Evolutionary conservation across 2,329 filamentous ascomycete species (phyloP).

Genomic region (Cercospora citrullina): DNA sequence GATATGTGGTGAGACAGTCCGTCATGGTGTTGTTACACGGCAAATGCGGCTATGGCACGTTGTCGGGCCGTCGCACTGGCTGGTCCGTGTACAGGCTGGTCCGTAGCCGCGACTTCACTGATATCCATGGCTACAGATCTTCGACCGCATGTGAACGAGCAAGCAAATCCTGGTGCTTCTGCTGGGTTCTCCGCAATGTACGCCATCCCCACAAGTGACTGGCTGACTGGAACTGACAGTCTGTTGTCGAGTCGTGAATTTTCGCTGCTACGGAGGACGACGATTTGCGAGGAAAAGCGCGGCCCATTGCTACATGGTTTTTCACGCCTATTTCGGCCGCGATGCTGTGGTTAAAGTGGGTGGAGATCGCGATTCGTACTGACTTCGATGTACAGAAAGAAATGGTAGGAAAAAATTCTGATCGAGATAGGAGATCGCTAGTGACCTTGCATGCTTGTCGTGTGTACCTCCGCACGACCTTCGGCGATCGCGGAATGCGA

Average conservation of each 20-base stretch:
- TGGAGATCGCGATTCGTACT: background rate
- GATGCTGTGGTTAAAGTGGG: background rate
- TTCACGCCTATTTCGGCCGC: background rate
- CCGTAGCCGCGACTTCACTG: background rate
- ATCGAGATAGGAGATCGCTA: background rate
- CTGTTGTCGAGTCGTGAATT: background rate
- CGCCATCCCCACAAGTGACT: background rate
- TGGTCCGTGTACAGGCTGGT: background rate
- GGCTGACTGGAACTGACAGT: background rate
- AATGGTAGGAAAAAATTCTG: background rate
- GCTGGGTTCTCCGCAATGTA: constrained; percentile 2
- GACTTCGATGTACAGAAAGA: background rate
- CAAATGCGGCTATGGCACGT: background rate
- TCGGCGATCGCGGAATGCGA: background rate
- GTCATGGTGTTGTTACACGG: background rate
- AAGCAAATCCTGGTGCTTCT: constrained; percentile 10
- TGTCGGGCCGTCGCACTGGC: background rate
- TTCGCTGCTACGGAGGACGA: background rate
- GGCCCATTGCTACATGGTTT: background rate
- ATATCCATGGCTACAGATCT: background rate
- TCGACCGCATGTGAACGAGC: background rate
- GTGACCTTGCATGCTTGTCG: background rate
- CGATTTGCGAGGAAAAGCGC: background rate
- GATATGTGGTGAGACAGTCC: background rate
- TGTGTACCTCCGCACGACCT: background rate